Percentiles rank a stretch among this genome's conserved stretches.
Evolutionary conservation across 2,329 filamentous ascomycete species (phyloP).

Genomic region (Neonectria ditissima): DNA sequence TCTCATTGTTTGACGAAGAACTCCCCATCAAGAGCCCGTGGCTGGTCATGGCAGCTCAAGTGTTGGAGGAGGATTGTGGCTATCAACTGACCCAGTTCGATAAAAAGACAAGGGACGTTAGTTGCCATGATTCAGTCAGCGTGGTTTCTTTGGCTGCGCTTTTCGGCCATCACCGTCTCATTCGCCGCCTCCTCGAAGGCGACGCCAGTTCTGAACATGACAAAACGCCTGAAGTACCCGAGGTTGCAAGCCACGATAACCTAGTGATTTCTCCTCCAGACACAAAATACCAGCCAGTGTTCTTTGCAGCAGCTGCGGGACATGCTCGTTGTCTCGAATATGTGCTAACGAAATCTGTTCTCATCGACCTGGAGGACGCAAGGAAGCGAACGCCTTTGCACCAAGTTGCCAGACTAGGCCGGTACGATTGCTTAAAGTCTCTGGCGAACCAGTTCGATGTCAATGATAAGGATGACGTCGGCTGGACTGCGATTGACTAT

Average conservation of each 20-base stretch:
- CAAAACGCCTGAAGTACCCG: neutral
- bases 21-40: neutral
- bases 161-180: neutral
- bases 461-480: neutral
- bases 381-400: neutral
- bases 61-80: neutral
- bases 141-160: neutral
- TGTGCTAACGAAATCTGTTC: neutral
- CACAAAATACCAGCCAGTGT: neutral
- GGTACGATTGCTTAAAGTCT: neutral
- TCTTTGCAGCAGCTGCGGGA: neutral
- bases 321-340: neutral
- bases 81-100: neutral
- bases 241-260: neutral
- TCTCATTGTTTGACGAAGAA: neutral
- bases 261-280: neutral
- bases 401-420: neutral
- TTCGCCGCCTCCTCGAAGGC: neutral
- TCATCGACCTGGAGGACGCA: neutral
- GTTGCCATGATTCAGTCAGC: neutral
- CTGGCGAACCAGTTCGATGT: neutral
- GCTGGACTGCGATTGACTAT: conserved; percentile 7
- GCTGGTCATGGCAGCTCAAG: neutral
- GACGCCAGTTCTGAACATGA: neutral
- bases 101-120: neutral